Conservation (phyloP, 1,284 basidiomycete genomes). For the Leccinum huronense region DNA sequence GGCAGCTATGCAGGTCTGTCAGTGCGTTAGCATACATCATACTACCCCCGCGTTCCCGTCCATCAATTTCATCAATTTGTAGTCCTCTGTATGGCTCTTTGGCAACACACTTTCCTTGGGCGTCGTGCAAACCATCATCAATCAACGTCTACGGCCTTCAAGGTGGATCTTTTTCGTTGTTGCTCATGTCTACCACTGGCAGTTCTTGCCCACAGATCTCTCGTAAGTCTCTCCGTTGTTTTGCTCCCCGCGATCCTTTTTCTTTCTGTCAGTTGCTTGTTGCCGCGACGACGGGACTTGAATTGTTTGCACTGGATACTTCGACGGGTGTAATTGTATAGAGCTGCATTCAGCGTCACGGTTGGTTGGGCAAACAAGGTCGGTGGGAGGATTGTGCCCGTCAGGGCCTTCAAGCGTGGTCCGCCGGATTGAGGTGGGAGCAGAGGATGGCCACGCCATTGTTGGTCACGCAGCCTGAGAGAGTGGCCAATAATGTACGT, state of each 20-base stretch:
- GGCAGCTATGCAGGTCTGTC: too few relatives aligned
- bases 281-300: slow-evolving; percentile 74
- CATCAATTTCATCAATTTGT: too few relatives aligned
- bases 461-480: slow-evolving; percentile 63
- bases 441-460: slow-evolving; percentile 39
- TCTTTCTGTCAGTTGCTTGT: slow-evolving; percentile 88
- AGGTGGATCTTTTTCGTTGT: too few relatives aligned
- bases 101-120: too few relatives aligned
- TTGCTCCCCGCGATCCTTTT: slow-evolving; percentile 81
- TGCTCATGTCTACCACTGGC: too few relatives aligned
- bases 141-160: too few relatives aligned
- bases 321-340: slow-evolving; percentile 74
- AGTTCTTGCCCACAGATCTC: too few relatives aligned
- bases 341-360: slow-evolving; percentile 67
- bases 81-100: too few relatives aligned
- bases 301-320: slow-evolving; percentile 82
- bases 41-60: too few relatives aligned
- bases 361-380: slow-evolving; percentile 60
- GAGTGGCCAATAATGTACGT: slow-evolving; percentile 60
- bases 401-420: slow-evolving; percentile 48
- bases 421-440: slow-evolving; percentile 11
- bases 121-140: too few relatives aligned
- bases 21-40: too few relatives aligned
- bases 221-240: too few relatives aligned
- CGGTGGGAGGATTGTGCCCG: slow-evolving; percentile 52